These are phyloP conservation scores for Fraxinus dipetala DNA, from an alignment of 305 asterid genomes.

Conservation along the genomic window DNA sequence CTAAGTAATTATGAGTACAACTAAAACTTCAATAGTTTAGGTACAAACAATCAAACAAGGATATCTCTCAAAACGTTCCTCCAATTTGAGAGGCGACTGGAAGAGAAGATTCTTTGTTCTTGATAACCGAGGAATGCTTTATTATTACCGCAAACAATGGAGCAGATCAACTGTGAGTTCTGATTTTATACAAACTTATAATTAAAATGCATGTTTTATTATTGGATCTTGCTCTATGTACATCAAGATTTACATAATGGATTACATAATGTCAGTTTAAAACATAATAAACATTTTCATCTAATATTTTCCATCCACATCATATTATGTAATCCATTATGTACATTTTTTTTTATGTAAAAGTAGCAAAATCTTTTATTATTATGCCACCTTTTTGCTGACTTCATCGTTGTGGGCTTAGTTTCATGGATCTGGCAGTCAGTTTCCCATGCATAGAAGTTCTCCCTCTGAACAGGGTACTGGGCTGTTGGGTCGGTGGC, in stretches of 20 bases:
- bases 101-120: slow-evolving; percentile 71
- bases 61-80: slow-evolving; percentile 75
- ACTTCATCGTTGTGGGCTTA: slow-evolving; percentile 28
- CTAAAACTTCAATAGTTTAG: slow-evolving; percentile 73
- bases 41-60: slow-evolving; percentile 90
- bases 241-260: no score
- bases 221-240: not conserved
- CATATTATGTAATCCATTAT: not conserved
- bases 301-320: not conserved
- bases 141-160: slow-evolving; percentile 67
- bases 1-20: slow-evolving; percentile 26
- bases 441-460: slow-evolving; percentile 35
- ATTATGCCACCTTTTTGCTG: slow-evolving; percentile 23
- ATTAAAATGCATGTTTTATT: slow-evolving; percentile 11
- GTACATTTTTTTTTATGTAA: not conserved
- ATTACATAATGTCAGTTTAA: not conserved
- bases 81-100: slow-evolving; percentile 75
- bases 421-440: slow-evolving; percentile 51
- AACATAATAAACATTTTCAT: not conserved
- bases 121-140: slow-evolving; percentile 61
- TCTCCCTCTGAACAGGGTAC: slow-evolving; percentile 52
- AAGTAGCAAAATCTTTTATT: not conserved
- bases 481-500: slow-evolving; percentile 66
- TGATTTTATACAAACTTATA: slow-evolving; percentile 10
- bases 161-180: slow-evolving; percentile 50